Base-by-base conservation (phyloP, 2,329 filamentous ascomycete genomes). In the Hysterium pulicare region DNA sequence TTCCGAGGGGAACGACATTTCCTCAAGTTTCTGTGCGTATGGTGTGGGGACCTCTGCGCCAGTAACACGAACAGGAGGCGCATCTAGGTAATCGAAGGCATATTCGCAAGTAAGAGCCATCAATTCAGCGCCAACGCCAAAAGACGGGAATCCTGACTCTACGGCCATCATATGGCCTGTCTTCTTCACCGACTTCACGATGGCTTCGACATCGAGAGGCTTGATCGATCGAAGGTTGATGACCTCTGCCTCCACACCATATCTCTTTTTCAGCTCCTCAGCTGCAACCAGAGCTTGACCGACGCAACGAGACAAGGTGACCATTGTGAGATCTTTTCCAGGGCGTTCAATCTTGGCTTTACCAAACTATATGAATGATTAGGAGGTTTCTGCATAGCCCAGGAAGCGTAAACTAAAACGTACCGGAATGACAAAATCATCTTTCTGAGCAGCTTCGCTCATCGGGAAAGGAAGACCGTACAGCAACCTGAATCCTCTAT, bases 331-430 rank as follows among this genome's bases (percentile, higher is more conserved):
- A 69, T 98, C 93, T 75, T 91, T 96, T 71, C 93, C 93, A 48
- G 83, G 77, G 62, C 93, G 90, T 79, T 98, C 93, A 65, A 98
- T 87, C 83, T 98, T 98, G 72, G 93, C 93, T 79, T 98, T 98
- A 70, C 93, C 93, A 68, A 98, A 90, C 74, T 74, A 41, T 36
- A 41, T 15, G 3, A 30, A 9, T 5, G 19, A 33, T 46, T 30
- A 49, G 40, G 17, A 19, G 13, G 11, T 34, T 17, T n/a, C 19
- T 8, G 5, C 24, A 8, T 7, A 30, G 17, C 28, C 15, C 19
- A 2, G 13, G 3, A 11, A 37, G 11, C 28, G 16, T 35, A 32
- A 10, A 8, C 32, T 23, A 8, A 36, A 4, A 34, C 69, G 48
- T 70, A 75, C 73, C 55, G 93, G 93, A 58, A 98, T 73, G 59